Evolutionary conservation across 352 stramenopile genomes (phyloP), one percentile per base, ranked within the genome.

Genomic region (Phytophthora constricta): DNA sequence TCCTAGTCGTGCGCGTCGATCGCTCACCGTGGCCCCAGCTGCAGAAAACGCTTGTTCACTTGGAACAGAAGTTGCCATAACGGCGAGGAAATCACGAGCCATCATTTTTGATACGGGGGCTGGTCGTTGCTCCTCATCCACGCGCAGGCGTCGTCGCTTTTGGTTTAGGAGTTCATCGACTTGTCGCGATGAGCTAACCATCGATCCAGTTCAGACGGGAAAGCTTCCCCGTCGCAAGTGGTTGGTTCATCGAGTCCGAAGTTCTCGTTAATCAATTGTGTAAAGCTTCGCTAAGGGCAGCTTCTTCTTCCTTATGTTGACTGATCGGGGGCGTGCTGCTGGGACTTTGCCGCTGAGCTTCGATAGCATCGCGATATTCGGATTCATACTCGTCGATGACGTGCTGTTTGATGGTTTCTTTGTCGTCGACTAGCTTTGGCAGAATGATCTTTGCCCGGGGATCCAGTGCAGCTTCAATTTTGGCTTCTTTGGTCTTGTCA

Each of bases 401-500:
- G 7, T 5, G 14, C 7, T 48, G 47, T 17, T 60, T 49, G 16
- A 60, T 41, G 8, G 2, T 22, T 16, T 45, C 39, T 16, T 64
- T 62, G 20, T 70, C 31, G 9, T 37, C 46, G 10, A 58, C 41
- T 5, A 43, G 10, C 13, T 46, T 64, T 0, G 27, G 17, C 3
- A 61, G 31, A 8, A 4, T 33, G 62, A n/a, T n/a, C n/a, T n/a
- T 71, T 14, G 22, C 42, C 22, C 63, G 42, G 8, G 63, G 63
- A 17, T 71, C 63, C 2, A 71, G 41, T 1, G 59, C 31, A 48
- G 63, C 63, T 41, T 39, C 63, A 28, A 66, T 70, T 19, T 58
- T 26, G 3, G 56, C 55, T 25, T 65, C 47, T 17, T 37, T 25
- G 4, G 3, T 70, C 11, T 64, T 64, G 1, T 60, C 53, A 22